Evolutionary conservation across 768 basidiomycete genomes (phyloP).

Genomic region (Auriculariales sp.): DNA sequence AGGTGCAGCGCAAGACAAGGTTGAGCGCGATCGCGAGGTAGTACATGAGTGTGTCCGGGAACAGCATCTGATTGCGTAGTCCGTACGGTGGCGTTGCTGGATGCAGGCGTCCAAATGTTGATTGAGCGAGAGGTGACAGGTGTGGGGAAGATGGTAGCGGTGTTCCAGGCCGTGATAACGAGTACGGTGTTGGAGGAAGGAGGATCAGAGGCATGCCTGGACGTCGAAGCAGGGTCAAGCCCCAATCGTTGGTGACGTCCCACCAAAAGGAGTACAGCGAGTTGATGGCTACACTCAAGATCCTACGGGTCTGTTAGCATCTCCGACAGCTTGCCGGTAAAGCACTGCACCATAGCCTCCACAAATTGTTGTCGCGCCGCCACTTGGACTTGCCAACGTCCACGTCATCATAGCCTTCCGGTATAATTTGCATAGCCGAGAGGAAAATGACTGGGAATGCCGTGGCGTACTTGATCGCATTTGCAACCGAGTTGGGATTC

Average conservation of each 20-base stretch:
- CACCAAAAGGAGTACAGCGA: constrained; percentile 97
- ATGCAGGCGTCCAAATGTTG: background rate
- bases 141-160: constrained; percentile 6
- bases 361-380: constrained; percentile 66
- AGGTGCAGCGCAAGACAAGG: constrained; percentile 78
- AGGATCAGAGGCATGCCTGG: constrained; percentile 13
- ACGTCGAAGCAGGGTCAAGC: constrained; percentile 51
- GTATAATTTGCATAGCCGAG: constrained; percentile 72
- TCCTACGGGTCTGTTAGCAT: constrained; percentile 30
- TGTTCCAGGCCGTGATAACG: constrained; percentile 4
- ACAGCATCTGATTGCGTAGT: constrained; percentile 60
- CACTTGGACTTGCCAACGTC: constrained; percentile 33
- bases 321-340: background rate
- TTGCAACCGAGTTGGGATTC: constrained; percentile 66
- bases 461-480: constrained; percentile 92
- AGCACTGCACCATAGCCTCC: constrained; percentile 62
- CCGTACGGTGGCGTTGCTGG: constrained; percentile 40
- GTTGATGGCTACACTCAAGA: constrained; percentile 73
- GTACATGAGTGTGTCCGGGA: constrained; percentile 66
- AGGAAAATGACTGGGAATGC: constrained; percentile 93
- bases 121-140: constrained; percentile 5
- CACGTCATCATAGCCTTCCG: constrained; percentile 42
- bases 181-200: constrained; percentile 12
- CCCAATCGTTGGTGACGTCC: constrained; percentile 98
- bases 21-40: constrained; percentile 73